Conservation (phyloP, 2,329 filamentous ascomycete genomes). For the Botrytis medusae region DNA sequence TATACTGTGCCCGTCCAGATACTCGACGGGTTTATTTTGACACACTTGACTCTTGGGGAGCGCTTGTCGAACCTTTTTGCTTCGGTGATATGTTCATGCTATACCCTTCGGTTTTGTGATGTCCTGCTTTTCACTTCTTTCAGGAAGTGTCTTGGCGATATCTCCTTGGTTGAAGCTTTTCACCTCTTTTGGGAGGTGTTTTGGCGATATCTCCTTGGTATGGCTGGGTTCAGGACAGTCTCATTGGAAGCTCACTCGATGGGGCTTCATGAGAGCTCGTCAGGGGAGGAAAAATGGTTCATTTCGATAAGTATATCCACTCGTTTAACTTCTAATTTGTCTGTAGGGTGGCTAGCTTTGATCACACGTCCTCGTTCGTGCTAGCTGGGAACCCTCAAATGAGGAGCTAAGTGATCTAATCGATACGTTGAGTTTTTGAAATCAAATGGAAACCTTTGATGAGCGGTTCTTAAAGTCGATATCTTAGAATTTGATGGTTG, state of each 20-base stretch:
- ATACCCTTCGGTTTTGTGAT: not conserved
- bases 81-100: not conserved
- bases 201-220: slow-evolving; percentile 15
- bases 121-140: slow-evolving; percentile 5
- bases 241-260: slow-evolving; percentile 15
- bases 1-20: slow-evolving; percentile 8
- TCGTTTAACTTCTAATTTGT: slow-evolving; percentile 5
- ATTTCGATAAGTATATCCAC: not conserved
- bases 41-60: not conserved
- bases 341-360: slow-evolving; percentile 10
- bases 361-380: slow-evolving; percentile 17
- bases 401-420: slow-evolving; percentile 10
- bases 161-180: not conserved
- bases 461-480: no score
- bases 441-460: no score
- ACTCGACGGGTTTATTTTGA: slow-evolving; percentile 7
- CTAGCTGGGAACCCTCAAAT: slow-evolving; percentile 11
- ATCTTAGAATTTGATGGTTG: not conserved
- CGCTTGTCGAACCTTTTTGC: not conserved
- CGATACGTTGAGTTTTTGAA: not conserved
- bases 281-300: not conserved
- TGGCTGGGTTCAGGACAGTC: not conserved
- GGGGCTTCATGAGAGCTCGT: slow-evolving; percentile 7
- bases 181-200: not conserved
- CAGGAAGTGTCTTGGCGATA: not conserved